phyloP scores from a whole-genome alignment of 495 filamentous ascomycete genomes.

The Lasiosphaeria miniovina region DNA sequence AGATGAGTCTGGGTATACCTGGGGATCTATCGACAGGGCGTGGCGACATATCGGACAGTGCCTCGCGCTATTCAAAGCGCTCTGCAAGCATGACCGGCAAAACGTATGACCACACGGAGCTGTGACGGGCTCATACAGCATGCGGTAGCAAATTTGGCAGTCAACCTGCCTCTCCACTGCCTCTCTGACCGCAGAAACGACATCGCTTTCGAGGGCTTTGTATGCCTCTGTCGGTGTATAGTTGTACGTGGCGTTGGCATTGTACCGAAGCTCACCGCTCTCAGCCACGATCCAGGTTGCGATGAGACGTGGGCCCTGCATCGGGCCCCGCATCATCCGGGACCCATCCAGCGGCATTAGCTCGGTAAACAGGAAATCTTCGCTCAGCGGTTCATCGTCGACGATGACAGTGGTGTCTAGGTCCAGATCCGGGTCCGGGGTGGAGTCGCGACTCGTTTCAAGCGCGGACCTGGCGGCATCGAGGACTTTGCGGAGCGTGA shows the following conservation, averaged over 20 bases:
- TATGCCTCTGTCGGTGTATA: constrained; percentile 3
- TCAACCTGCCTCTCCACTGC: constrained; percentile 67
- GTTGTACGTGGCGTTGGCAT: constrained; percentile 47
- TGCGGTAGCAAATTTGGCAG: constrained; percentile 80
- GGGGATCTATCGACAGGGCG: constrained; percentile 58
- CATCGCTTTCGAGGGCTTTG: constrained; percentile 43
- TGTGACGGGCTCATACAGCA: constrained; percentile 77
- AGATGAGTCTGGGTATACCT: constrained; percentile 41
- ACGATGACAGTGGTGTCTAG: constrained; percentile 39
- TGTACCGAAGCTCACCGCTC: constrained; percentile 50
- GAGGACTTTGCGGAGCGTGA: constrained; percentile 66
- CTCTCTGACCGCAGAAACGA: constrained; percentile 58
- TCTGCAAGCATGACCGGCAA: constrained; percentile 73
- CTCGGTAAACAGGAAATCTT: constrained; percentile 32
- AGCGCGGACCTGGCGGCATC: constrained; percentile 51
- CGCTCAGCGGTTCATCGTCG: constrained; percentile 33
- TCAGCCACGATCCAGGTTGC: constrained; percentile 57
- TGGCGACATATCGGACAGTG: constrained; percentile 79
- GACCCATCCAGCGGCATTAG: constrained; percentile 33
- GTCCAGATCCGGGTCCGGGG: constrained; percentile 20
- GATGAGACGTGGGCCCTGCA: constrained; percentile 56
- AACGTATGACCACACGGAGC: constrained; percentile 87
- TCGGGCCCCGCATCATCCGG: constrained; percentile 27
- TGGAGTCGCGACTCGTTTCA: constrained; percentile 28
- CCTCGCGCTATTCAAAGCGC: constrained; percentile 69